Base-by-base conservation (phyloP, 306 rosid species). In the Begonia loranthoides region DNA sequence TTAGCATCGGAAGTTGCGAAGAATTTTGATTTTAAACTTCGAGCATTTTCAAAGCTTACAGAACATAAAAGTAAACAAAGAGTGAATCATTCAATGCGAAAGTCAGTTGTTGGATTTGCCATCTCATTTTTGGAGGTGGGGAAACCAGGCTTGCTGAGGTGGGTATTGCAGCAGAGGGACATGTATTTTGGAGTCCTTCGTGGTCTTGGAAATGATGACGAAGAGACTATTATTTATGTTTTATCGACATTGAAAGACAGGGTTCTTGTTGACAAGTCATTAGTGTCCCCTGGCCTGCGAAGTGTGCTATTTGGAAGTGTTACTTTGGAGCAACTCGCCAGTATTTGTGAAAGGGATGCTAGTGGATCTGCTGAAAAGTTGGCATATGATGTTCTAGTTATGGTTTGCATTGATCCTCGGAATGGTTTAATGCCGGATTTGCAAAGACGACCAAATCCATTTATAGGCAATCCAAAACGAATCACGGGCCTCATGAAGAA, bases 61-160 rank as follows among this genome's bases (percentile, higher is more conserved):
- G 70, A 36, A 41, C 52, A 9, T 63, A 75, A 8, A 57, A 70
- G 51, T 39, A 71, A 64, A 62, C 61, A 28, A 45, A 60, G 15
- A 64, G 41, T 33, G 54, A 79, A 73, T 34, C 65, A 45, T 52
- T 70, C 76, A 0, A 56, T 69, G 14, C 70, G 94, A 55, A 85
- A 78, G 82, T 66, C 79, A 14, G 82, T 80, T 70, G 90, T 90
- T 57, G 71, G 68, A 15, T 90, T 90, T n/a, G 87, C 97, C 0
- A 66, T 90, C 87, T 82, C 97, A 12, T 85, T 90, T 76, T 70
- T 85, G 67, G 83, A 90, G 73, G 95, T 82, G 36, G 97, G 94
- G n/a, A 76, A 63, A 48, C 95, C 94, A 4, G 79, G 89, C 17
- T 64, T 85, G 65, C 58, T 90, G 83, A 68, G 94, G 54, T 82